Base-by-base conservation (phyloP, 148 eudicot genomes). In the Vaccinium macrocarpon region DNA sequence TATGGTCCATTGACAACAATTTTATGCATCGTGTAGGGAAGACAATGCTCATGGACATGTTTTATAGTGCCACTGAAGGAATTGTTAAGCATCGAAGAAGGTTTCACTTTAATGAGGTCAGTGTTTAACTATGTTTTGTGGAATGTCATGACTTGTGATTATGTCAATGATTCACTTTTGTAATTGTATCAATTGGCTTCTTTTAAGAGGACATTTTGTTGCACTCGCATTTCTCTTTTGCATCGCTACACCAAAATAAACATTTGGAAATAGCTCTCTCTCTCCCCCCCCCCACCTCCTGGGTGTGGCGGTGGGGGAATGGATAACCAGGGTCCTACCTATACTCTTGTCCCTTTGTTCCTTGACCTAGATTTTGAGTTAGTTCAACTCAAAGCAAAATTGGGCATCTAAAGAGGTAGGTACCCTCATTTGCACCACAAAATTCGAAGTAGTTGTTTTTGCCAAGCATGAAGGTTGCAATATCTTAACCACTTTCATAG, bases 11-110 rank as follows among this genome's bases (percentile, higher is more conserved):
- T 59, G 68, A 82, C 29, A 52, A 29, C 13, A 23, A 71, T 81
- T 56, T 61, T 86, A 80, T 86, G 71, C 78, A 35, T 82, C 57
- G 23, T 91, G 84, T 64, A 96, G 99, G 99, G 79, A 96, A 96
- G 90, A 96, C 99, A 76, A 96, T 96, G 99, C 97, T 96, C 78
- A 94, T 96, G 99, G 99, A 96, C 89, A 93, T 96, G 98, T 96
- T 96, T 86, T 94, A 91, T 86, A 85, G 90, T 71, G 93, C 99
- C 76, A 92, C 97, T 21, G 94, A 94, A 89, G 97, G 97, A 84
- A 87, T 91, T 81, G 99, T 96, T 76, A 92, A 90, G 83, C 97
- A 96, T 85, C 90, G 98, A 77, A 91, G 93, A 89, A 91, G 99
- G 90, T 90, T 92, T 88, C 99, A 96, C 91, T 96, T 96, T 92